Evolutionary conservation across 1,284 basidiomycete genomes (phyloP).

Genomic region (Heliocybe sulcata): DNA sequence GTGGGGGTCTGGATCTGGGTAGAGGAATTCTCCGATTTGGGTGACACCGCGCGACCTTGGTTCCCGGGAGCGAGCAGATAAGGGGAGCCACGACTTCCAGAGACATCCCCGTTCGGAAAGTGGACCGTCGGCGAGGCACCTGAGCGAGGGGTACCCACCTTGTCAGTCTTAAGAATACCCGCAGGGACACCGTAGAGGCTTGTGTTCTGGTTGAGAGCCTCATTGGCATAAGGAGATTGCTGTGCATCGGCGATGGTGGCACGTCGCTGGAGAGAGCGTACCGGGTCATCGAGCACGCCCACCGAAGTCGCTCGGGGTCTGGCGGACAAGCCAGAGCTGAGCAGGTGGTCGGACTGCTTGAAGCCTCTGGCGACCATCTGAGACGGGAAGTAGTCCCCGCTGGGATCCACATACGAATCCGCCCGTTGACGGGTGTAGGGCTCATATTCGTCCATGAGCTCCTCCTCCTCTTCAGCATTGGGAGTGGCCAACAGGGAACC

Average conservation of each 20-base stretch:
- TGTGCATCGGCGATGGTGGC: constrained; percentile 50
- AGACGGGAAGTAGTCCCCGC: constrained; percentile 43
- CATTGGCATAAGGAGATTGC: constrained; percentile 48
- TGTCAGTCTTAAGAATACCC: constrained; percentile 54
- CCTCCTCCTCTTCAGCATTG: constrained; percentile 61
- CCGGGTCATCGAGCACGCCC: constrained; percentile 79
- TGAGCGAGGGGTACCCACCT: constrained; percentile 37
- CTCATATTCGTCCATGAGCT: constrained; percentile 59
- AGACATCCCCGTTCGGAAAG: constrained; percentile 56
- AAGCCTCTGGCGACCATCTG: constrained; percentile 66
- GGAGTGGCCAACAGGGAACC: constrained; percentile 54
- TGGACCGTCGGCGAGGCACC: constrained; percentile 55
- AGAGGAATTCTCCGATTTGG: constrained; percentile 62
- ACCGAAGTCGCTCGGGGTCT: constrained; percentile 90
- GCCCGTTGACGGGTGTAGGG: constrained; percentile 47
- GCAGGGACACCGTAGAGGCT: constrained; percentile 39
- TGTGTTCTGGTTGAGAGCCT: constrained; percentile 33
- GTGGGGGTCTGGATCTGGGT: constrained; percentile 87
- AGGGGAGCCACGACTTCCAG: constrained; percentile 49
- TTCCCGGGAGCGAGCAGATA: constrained; percentile 60
- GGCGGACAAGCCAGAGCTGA: constrained; percentile 31
- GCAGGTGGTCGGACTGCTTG: constrained; percentile 64
- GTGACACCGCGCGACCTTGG: constrained; percentile 68
- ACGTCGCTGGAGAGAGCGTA: constrained; percentile 56
- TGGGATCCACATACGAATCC: constrained; percentile 52